A percentile compares a stretch with the other conserved stretches of the same genome.
phyloP scores from a whole-genome alignment of 2,329 filamentous ascomycete genomes.

The Apiospora rasikravindrae region DNA sequence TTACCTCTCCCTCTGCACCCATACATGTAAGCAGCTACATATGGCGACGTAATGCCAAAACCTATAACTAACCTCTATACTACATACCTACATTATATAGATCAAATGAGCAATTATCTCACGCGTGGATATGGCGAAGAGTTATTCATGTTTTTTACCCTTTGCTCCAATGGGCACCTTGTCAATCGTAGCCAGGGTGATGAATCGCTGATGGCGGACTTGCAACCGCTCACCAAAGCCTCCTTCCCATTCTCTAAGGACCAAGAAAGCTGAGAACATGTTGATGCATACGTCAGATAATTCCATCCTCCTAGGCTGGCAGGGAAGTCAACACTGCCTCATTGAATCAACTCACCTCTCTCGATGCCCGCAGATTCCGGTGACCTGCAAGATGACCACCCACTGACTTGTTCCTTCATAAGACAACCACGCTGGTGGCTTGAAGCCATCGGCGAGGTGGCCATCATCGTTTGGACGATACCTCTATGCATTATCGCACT shows the following conservation, averaged over 20 bases:
- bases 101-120: background rate
- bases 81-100: background rate
- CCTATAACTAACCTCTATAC: background rate
- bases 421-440: conserved; percentile 2
- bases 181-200: background rate
- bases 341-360: background rate
- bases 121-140: background rate
- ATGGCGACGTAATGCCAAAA: background rate
- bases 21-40: background rate
- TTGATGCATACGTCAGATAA: background rate
- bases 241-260: background rate
- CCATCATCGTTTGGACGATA: background rate
- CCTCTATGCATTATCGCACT: background rate
- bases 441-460: background rate
- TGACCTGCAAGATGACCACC: conserved; percentile 8
- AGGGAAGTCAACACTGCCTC: background rate
- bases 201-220: background rate
- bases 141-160: background rate
- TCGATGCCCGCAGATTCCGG: background rate
- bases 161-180: background rate
- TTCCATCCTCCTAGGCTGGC: background rate
- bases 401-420: background rate
- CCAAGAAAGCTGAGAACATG: background rate
- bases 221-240: background rate
- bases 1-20: background rate